Percentiles rank a stretch among this genome's conserved stretches.
Conservation (phyloP, 768 basidiomycete species). For the Hirschioporus abietinus region DNA sequence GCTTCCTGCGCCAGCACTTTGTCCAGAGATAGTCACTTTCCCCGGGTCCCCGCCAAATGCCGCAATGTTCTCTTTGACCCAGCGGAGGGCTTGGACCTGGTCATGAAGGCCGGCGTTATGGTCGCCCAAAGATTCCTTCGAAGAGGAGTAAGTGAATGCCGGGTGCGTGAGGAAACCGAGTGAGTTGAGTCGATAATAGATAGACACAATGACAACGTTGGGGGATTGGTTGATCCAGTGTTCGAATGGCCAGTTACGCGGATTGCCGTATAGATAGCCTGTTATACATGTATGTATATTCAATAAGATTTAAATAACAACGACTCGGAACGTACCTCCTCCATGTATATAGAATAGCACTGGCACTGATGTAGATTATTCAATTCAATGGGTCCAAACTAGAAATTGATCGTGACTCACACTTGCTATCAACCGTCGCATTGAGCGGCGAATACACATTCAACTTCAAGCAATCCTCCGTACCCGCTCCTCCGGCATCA, state of each 20-base stretch:
- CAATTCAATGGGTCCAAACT: not conserved
- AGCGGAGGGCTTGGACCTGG: conserved; percentile 38
- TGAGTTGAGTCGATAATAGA: conserved; percentile 59
- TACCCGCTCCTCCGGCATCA: conserved; percentile 58
- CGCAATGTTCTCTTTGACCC: conserved; percentile 32
- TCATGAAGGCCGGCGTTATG: conserved; percentile 52
- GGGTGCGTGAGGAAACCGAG: conserved; percentile 59
- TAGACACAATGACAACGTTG: conserved; percentile 57
- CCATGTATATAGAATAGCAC: conserved; percentile 38
- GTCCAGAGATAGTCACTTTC: conserved; percentile 47
- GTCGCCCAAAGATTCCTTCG: conserved; percentile 34
- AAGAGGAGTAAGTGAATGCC: conserved; percentile 26
- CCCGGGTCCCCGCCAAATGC: conserved; percentile 36
- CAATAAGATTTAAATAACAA: too few relatives aligned
- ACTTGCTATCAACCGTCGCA: conserved; percentile 38
- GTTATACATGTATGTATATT: not conserved
- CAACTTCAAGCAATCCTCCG: conserved; percentile 61
- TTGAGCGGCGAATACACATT: conserved; percentile 55
- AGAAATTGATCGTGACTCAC: conserved; percentile 27
- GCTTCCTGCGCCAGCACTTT: conserved; percentile 55
- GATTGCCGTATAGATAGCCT: conserved; percentile 59
- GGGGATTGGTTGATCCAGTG: conserved; percentile 60
- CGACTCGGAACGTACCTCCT: too few relatives aligned
- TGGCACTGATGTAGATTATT: conserved; percentile 21
- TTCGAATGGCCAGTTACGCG: conserved; percentile 62